These are phyloP conservation scores for Euphorbia lathyris DNA, from an alignment of 345 rosid genomes.

Conservation along the genomic window DNA sequence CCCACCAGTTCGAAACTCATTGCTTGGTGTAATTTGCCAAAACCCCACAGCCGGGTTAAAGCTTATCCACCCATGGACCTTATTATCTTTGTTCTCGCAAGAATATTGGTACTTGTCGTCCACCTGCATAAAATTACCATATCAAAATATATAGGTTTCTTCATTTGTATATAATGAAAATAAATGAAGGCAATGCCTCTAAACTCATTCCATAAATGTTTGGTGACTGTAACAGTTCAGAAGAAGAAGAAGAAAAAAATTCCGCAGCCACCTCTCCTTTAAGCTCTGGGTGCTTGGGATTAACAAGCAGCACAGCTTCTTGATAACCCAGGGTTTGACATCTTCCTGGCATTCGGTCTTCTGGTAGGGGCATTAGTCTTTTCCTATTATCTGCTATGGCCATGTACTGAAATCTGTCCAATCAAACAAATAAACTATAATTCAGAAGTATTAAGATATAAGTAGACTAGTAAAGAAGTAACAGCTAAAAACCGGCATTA, in stretches of 20 bases:
- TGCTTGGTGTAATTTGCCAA: conserved; percentile 31
- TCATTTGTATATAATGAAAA: conserved; percentile 1
- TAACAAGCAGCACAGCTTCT: conserved; percentile 29
- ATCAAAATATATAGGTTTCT: conserved; percentile 2
- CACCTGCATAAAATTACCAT: conserved; percentile 16
- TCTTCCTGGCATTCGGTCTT: conserved; percentile 27
- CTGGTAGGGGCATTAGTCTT: conserved; percentile 33
- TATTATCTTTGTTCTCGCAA: conserved; percentile 18
- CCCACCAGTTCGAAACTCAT: conserved; percentile 28
- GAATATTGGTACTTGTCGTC: conserved; percentile 32
- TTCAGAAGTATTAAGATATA: not conserved
- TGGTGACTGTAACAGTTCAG: not conserved
- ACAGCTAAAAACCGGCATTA: not conserved
- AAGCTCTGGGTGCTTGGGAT: conserved; percentile 20
- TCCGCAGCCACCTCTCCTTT: conserved; percentile 22
- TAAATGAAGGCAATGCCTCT: conserved; percentile 3
- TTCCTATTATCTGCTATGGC: conserved; percentile 25
- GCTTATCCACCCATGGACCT: conserved; percentile 27
- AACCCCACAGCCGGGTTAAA: conserved; percentile 23
- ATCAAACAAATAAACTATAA: not conserved
- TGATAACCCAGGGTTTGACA: conserved; percentile 22
- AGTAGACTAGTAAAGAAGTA: not conserved
- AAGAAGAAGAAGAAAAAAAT: not conserved
- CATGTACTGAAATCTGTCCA: conserved; percentile 31
- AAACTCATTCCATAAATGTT: not conserved